Evolutionary conservation across 2,329 filamentous ascomycete genomes (phyloP).

Genomic region (Cladosporium sp.): DNA sequence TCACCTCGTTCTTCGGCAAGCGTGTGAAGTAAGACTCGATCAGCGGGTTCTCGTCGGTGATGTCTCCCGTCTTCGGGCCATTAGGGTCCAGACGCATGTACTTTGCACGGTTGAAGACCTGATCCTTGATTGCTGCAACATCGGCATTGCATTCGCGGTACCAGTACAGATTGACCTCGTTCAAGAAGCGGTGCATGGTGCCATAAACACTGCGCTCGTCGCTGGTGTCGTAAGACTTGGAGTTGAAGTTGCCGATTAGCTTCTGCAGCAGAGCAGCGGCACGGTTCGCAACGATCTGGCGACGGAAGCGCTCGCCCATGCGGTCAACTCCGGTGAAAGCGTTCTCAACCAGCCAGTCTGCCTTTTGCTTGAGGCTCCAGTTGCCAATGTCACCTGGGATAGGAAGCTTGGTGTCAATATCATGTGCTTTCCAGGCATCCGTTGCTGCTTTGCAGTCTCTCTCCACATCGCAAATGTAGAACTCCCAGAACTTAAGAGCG

Average conservation of each 20-base stretch:
- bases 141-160: conserved; percentile 92
- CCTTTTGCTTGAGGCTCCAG: conserved; percentile 57
- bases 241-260: conserved; percentile 66
- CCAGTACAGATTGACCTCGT: conserved; percentile 80
- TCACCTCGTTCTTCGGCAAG: conserved; percentile 72
- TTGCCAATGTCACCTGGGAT: conserved; percentile 50
- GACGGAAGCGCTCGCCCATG: conserved; percentile 74
- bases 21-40: conserved; percentile 95
- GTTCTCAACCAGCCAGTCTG: conserved; percentile 62
- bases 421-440: conserved; percentile 65
- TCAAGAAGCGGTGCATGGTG: conserved; percentile 60
- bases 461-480: conserved; percentile 79
- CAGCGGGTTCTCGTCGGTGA: conserved; percentile 71
- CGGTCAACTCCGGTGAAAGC: conserved; percentile 68
- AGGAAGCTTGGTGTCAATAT: conserved; percentile 52
- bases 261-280: conserved; percentile 65
- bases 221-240: conserved; percentile 44
- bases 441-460: conserved; percentile 64
- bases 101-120: conserved; percentile 90
- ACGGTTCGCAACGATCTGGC: conserved; percentile 64
- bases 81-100: conserved; percentile 91
- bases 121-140: conserved; percentile 75
- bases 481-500: conserved; percentile 83
- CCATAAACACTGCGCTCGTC: conserved; percentile 49
- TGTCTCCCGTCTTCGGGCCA: conserved; percentile 78